These are phyloP conservation scores for Geotrichum bryndzae DNA, from an alignment of 1,139 yeast genomes.

Conservation along the genomic window DNA sequence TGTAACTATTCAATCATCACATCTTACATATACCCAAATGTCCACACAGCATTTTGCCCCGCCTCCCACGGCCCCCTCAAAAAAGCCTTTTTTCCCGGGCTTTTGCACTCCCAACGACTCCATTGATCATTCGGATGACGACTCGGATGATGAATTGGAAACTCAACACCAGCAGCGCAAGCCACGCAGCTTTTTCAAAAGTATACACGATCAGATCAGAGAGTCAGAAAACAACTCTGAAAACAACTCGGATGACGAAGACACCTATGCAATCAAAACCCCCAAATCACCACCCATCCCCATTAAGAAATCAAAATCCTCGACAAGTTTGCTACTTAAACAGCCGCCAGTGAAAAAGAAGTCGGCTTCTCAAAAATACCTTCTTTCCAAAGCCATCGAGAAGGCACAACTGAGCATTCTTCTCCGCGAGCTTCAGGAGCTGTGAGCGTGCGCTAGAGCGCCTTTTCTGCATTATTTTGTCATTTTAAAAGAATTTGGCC, in stretches of 20 bases:
- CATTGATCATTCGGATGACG: background rate
- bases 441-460: background rate
- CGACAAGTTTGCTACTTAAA: background rate
- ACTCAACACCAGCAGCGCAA: background rate
- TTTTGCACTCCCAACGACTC: constrained; percentile 5
- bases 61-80: background rate
- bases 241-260: background rate
- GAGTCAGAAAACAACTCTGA: background rate
- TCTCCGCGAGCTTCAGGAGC: background rate
- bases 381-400: background rate
- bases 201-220: constrained; percentile 7
- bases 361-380: background rate
- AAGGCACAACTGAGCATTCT: background rate
- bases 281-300: background rate
- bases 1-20: background rate
- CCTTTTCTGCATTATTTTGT: background rate
- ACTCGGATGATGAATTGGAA: background rate
- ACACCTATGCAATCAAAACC: background rate
- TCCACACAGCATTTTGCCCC: background rate
- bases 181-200: constrained; percentile 2
- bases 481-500: constrained; percentile 11
- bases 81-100: constrained; percentile 3
- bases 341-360: background rate
- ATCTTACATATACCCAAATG: background rate
- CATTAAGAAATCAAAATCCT: background rate